A percentile compares a stretch with the other conserved stretches of the same genome.
Evolutionary conservation across 805 yeast genomes (phyloP).

Genomic region (Allodekkera sacchari): DNA sequence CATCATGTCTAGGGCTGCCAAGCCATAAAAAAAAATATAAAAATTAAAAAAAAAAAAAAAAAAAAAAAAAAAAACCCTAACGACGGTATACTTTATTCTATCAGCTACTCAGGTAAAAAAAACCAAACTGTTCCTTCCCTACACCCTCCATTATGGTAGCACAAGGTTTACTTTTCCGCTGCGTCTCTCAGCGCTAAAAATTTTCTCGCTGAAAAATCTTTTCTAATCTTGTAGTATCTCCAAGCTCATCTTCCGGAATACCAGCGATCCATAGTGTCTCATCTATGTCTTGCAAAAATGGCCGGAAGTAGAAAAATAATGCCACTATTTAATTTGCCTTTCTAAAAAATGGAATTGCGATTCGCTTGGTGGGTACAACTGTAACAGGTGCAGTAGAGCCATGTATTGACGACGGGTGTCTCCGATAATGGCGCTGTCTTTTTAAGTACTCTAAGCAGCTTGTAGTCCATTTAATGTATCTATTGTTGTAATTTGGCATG

Average conservation of each 20-base stretch:
- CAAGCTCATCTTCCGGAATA: slow-evolving; percentile 31
- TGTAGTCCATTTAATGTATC: too few relatives aligned
- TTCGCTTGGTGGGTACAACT: slow-evolving; percentile 27
- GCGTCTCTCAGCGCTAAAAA: too few relatives aligned
- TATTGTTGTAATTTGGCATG: too few relatives aligned
- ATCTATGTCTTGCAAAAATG: slow-evolving; percentile 30
- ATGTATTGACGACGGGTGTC: neutral
- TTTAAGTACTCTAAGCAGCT: too few relatives aligned
- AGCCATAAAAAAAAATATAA: too few relatives aligned
- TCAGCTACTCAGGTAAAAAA: neutral
- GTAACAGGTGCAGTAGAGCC: neutral
- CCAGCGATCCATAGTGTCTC: slow-evolving; percentile 29
- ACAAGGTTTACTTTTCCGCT: slow-evolving; percentile 1
- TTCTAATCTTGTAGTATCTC: slow-evolving; percentile 8
- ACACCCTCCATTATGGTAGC: slow-evolving; percentile 1
- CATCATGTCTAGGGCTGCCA: too few relatives aligned
- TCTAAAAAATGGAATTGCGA: slow-evolving; percentile 9
- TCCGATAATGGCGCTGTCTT: neutral
- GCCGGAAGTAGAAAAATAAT: slow-evolving; percentile 29
- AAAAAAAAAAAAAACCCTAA: neutral
- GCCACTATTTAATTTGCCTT: slow-evolving; percentile 23
- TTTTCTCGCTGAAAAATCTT: too few relatives aligned
- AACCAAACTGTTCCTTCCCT: slow-evolving; percentile 1
- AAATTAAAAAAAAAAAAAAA: too few relatives aligned
- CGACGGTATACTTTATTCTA: neutral